Base-by-base conservation (phyloP, 1,284 basidiomycete genomes). In the Trichosporon asahii region DNA sequence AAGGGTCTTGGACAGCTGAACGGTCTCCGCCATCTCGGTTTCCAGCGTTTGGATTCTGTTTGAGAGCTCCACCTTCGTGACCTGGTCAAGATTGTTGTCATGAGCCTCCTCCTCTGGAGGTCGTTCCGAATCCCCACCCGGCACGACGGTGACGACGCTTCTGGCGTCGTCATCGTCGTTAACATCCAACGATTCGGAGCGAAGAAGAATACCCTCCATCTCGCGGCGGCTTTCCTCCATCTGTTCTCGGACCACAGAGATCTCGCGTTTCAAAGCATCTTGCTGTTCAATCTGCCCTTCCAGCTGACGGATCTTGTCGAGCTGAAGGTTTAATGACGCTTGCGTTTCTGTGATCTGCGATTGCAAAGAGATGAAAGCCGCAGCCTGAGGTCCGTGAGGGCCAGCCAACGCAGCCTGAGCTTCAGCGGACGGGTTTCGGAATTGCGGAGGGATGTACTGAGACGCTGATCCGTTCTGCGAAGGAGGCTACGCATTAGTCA, bases 281-380 rank as follows among this genome's bases (percentile, higher is more conserved):
- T 98, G 94, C 81, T 98, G 94, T 29, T 82, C 82, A 0, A 92
- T 87, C 63, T 97, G 87, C 49, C 86, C 87, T 77, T 98, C 95
- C 35, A 98, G 86, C 15, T 89, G 87, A 57, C 90, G 89, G 71
- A 97, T 91, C 83, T 94, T 93, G 72, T 95, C 93, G 44, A 94
- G 88, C 77, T 98, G 93, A 15, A 84, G 86, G 1, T 90, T 87
- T 18, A 98, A 87, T 0, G 90, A 91, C 0, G 87, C 84, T 77
- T 97, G 95, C 0, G 95, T 97, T 67, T 95, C 92, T 64, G 88
- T 88, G 15, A 99, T 87, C 80, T 98, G 93, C 2, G 86, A 82
- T 79, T 97, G 94, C 3, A 99, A 88, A 25, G 85, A 82, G n/a
- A 92, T 86, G 31, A 87, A 82, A 3, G 83, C 80, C 15, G 79